phyloP scores from a whole-genome alignment of 768 basidiomycete genomes.

The Phanerodontia chrysosporium region DNA sequence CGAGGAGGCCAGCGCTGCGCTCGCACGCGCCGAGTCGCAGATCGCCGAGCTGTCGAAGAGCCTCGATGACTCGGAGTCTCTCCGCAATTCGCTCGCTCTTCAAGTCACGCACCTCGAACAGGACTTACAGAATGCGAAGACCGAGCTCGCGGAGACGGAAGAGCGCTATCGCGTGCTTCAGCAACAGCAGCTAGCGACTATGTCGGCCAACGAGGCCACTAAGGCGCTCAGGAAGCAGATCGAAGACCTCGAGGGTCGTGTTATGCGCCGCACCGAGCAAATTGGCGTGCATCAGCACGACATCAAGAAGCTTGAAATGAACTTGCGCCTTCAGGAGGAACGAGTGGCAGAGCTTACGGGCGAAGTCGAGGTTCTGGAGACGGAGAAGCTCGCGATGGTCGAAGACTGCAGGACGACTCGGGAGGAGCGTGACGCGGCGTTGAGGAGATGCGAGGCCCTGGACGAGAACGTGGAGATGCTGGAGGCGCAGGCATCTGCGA shows the following conservation, averaged over 20 bases:
- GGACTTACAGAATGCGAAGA: slow-evolving; percentile 50
- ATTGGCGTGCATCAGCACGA: slow-evolving; percentile 80
- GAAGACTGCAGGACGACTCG: slow-evolving; percentile 80
- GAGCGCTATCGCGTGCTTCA: slow-evolving; percentile 58
- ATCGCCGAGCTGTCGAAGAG: slow-evolving; percentile 41
- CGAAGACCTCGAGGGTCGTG: slow-evolving; percentile 61
- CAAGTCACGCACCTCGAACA: slow-evolving; percentile 59
- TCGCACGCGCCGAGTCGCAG: slow-evolving; percentile 41
- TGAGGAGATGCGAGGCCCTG: slow-evolving; percentile 49
- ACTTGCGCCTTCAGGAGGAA: slow-evolving; percentile 71
- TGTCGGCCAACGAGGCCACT: slow-evolving; percentile 54
- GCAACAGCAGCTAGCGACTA: slow-evolving; percentile 59
- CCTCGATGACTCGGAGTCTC: slow-evolving; percentile 55
- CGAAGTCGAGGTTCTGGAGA: slow-evolving; percentile 61
- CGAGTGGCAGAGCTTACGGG: slow-evolving; percentile 62
- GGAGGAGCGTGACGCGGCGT: slow-evolving; percentile 64
- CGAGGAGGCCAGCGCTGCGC: slow-evolving; percentile 21
- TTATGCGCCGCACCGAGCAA: slow-evolving; percentile 65
- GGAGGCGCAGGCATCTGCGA: slow-evolving; percentile 23
- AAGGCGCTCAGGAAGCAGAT: slow-evolving; percentile 59
- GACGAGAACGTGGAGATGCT: slow-evolving; percentile 59
- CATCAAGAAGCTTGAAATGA: slow-evolving; percentile 70
- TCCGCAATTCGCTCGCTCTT: slow-evolving; percentile 62
- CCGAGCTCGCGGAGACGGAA: slow-evolving; percentile 54
- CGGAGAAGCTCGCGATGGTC: slow-evolving; percentile 76